Base-by-base conservation (phyloP, 1,284 basidiomycete species). In the Anthracocystis panici-leucophaei region DNA sequence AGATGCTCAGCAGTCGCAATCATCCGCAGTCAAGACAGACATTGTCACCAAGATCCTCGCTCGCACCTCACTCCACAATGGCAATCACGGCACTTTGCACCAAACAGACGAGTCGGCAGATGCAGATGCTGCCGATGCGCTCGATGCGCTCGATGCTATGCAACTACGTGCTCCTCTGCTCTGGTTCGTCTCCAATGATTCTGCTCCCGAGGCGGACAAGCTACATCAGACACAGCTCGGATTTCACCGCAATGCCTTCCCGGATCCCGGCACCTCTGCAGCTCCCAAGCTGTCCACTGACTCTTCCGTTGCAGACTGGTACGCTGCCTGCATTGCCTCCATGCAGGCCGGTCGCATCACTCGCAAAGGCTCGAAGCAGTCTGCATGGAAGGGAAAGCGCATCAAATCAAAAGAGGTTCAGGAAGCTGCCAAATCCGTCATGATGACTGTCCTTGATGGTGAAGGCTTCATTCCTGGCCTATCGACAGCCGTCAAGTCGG, bases 151-250 rank as follows among this genome's bases (percentile, higher is more conserved):
- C 25, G 57, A 68, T 20, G 92, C 92, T 25, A 41, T 67, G 38
- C 71, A 66, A 29, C 20, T 75, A 20, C 71, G 77, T 16, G 77
- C 82, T 46, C 90, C 95, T 0, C 82, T 97, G 27, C 87, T 91
- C 33, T 98, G 96, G 95, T 97, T 97, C 81, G 91, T 94, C 80
- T 91, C 72, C 88, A 86, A 91, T 4, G 90, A 92, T 9, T 53
- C 61, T 20, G 66, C 62, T 2, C 31, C 66, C 12, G 57, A 57
- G 9, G 57, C 70, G 3, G 56, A 67, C 20, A 56, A 77, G 51
- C 29, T 90, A 87, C 87, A 86, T 1, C 87, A 89, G 50, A 97
- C 93, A 0, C 96, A 99, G 86, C 89, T 97, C 31, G 96, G 95
- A 18, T 86, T 97, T 6, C 95, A 97, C 85, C 90, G 91, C 71